A percentile compares a stretch with the other conserved stretches of the same genome.
Conservation (phyloP, 23 red algal genomes). For the Agarophyton chilense region DNA sequence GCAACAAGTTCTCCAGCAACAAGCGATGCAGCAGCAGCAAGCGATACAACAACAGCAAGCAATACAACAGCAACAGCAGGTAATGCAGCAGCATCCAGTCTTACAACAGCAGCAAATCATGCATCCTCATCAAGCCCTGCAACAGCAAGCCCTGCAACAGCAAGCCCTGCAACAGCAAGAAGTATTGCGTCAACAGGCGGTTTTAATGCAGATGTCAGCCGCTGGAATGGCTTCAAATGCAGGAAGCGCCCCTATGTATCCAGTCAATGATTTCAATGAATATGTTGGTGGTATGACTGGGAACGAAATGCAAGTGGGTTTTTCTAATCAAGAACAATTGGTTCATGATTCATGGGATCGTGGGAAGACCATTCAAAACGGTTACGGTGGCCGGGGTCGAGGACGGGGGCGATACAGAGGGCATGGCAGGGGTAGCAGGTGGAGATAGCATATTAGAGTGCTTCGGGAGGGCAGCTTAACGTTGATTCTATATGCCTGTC, state of each 20-base stretch:
- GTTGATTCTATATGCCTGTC: too few species aligned
- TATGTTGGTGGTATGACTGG: slow-evolving; percentile 24
- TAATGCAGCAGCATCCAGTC: slow-evolving; percentile 5
- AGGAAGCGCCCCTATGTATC: not conserved
- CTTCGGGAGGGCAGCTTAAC: not conserved
- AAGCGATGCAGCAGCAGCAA: slow-evolving; percentile 36
- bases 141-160: slow-evolving; percentile 28
- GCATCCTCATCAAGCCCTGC: slow-evolving; percentile 26
- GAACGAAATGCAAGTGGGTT: not conserved
- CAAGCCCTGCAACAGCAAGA: slow-evolving; percentile 21
- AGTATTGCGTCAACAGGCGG: not conserved
- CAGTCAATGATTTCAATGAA: slow-evolving; percentile 14
- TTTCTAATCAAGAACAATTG: not conserved
- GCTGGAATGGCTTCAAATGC: slow-evolving; percentile 10
- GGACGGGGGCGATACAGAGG: slow-evolving; percentile 20
- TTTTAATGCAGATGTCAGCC: slow-evolving; percentile 31
- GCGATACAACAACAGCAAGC: slow-evolving; percentile 21
- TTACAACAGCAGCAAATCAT: slow-evolving; percentile 46
- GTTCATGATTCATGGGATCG: slow-evolving; percentile 5
- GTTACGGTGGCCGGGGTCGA: slow-evolving; percentile 12
- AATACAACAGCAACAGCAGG: slow-evolving; percentile 20
- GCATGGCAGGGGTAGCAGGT: slow-evolving; percentile 8
- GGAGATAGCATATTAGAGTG: not conserved
- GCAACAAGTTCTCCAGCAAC: slow-evolving; percentile 34
- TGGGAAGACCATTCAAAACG: slow-evolving; percentile 5